Evolutionary conservation across 2,329 filamentous ascomycete species (phyloP).

Genomic region (Apiospora hydei): DNA sequence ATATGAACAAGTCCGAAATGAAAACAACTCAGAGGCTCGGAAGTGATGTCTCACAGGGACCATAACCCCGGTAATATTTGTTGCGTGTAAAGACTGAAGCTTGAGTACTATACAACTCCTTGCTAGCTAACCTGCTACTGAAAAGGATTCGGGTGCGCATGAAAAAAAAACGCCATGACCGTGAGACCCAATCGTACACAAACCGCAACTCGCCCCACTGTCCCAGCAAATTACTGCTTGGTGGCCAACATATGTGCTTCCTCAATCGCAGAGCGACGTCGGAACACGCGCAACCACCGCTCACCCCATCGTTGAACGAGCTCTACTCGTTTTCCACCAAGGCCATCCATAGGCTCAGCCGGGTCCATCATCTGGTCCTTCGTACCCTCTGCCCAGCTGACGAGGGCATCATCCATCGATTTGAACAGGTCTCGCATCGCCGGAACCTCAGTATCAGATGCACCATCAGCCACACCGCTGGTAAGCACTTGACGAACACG

Average conservation of each 20-base stretch:
- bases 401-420: conserved; percentile 79
- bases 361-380: conserved; percentile 79
- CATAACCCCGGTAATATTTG: background rate
- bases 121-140: conserved; percentile 15
- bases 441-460: conserved; percentile 67
- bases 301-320: conserved; percentile 81
- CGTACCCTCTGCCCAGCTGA: conserved; percentile 73
- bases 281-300: conserved; percentile 87
- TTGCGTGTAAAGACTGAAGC: background rate
- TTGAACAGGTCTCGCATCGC: conserved; percentile 83
- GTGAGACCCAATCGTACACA: conserved; percentile 16
- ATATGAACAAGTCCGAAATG: background rate
- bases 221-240: conserved; percentile 1
- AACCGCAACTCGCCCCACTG: background rate
- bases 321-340: conserved; percentile 63
- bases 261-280: conserved; percentile 83
- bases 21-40: background rate
- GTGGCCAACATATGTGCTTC: conserved; percentile 58
- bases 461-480: conserved; percentile 61
- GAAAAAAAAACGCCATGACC: conserved; percentile 4
- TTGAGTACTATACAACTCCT: conserved; percentile 14
- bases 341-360: conserved; percentile 57
- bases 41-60: background rate
- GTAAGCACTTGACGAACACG: conserved; percentile 82
- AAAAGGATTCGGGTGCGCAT: background rate